A percentile compares a stretch with the other conserved stretches of the same genome.
Evolutionary conservation across 306 rosid genomes (phyloP).

Genomic region (Gillenia trifoliata): DNA sequence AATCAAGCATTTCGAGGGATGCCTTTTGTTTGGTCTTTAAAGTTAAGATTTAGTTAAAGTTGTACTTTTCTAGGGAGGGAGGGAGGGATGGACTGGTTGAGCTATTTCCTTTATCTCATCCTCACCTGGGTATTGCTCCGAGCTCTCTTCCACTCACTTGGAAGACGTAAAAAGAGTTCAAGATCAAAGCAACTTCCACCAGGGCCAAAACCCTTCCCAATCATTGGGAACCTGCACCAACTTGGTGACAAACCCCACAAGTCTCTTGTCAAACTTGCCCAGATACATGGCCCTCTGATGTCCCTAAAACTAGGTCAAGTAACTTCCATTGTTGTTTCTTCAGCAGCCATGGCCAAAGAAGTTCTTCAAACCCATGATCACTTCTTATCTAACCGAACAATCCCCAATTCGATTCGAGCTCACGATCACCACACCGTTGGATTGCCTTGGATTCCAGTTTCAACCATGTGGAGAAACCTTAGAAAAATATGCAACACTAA

Average conservation of each 20-base stretch:
- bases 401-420: slow-evolving; percentile 20
- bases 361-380: slow-evolving; percentile 37
- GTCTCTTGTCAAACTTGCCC: slow-evolving; percentile 28
- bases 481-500: slow-evolving; percentile 29
- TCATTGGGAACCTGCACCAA: slow-evolving; percentile 51
- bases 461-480: slow-evolving; percentile 30
- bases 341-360: slow-evolving; percentile 31
- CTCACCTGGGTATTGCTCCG: slow-evolving; percentile 16
- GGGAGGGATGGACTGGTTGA: slow-evolving; percentile 10
- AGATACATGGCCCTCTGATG: slow-evolving; percentile 41
- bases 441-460: slow-evolving; percentile 36
- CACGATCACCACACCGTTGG: slow-evolving; percentile 24
- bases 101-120: neutral
- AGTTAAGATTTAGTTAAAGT: too few relatives aligned
- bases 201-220: slow-evolving; percentile 45
- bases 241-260: slow-evolving; percentile 43
- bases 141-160: neutral
- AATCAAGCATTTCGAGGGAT: too few relatives aligned
- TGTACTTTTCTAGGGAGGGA: too few relatives aligned
- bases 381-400: slow-evolving; percentile 24
- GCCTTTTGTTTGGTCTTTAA: too few relatives aligned
- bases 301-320: slow-evolving; percentile 31
- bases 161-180: slow-evolving; percentile 14
- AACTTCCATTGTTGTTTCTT: slow-evolving; percentile 33
- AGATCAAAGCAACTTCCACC: slow-evolving; percentile 43